A percentile compares a stretch with the other conserved stretches of the same genome.
Conservation (phyloP, 1,139 yeast species). For the Zygoascus meyerae region DNA sequence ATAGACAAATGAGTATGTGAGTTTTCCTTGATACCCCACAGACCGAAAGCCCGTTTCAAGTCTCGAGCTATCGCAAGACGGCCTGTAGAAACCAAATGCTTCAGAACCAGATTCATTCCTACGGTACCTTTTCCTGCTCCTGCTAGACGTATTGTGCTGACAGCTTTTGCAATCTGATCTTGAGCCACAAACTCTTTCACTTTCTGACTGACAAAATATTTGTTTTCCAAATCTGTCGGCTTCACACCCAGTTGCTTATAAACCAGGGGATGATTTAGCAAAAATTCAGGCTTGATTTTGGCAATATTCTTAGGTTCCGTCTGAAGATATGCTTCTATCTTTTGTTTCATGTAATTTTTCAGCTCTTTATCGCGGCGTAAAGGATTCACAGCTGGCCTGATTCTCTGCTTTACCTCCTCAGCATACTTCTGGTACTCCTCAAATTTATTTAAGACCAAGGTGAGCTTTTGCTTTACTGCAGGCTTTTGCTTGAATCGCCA, state of each 20-base stretch:
- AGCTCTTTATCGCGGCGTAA: conserved; percentile 13
- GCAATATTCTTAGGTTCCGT: conserved; percentile 16
- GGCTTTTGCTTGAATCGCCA: conserved; percentile 1
- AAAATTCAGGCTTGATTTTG: conserved; percentile 17
- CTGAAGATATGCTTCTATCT: conserved; percentile 13
- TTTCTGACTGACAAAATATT: conserved; percentile 19
- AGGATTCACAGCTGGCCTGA: conserved; percentile 4
- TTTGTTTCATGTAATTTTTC: neutral
- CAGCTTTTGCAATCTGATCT: conserved; percentile 18
- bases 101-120: conserved; percentile 22
- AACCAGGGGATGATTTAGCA: conserved; percentile 19
- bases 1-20: conserved; percentile 7
- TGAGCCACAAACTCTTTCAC: conserved; percentile 17
- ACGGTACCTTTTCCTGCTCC: conserved; percentile 20
- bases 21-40: conserved; percentile 11
- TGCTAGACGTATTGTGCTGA: conserved; percentile 19
- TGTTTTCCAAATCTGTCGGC: conserved; percentile 16
- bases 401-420: conserved; percentile 10
- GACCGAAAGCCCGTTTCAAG: conserved; percentile 1
- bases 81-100: conserved; percentile 13
- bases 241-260: conserved; percentile 20
- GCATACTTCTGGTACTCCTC: conserved; percentile 7
- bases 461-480: conserved; percentile 3
- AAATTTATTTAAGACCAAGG: conserved; percentile 5
- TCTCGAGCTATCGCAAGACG: conserved; percentile 7